Base-by-base conservation (phyloP, 768 basidiomycete species). In the Boletellus sp. region DNA sequence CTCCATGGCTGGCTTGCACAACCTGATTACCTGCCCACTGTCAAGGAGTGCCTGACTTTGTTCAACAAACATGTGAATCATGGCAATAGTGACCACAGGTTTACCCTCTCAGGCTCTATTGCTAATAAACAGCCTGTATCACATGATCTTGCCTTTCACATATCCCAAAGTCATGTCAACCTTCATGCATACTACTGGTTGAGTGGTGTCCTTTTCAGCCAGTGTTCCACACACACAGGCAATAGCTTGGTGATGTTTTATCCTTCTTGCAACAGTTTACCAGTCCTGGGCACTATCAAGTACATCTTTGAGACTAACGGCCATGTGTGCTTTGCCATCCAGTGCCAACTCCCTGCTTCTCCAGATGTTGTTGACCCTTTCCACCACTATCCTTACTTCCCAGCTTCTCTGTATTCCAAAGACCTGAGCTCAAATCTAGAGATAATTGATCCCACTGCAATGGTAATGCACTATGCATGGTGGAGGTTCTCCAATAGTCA, bases 1-100 rank as follows among this genome's bases (percentile, higher is more conserved):
- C 35, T 36, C 61, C 62, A 2, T 75, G 70, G 73, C 72, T 1
- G 4, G 35, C 6, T 36, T 3, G 11, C 35, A 36, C 6, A 17
- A 9, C n/a, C 35, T 5, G 35, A 36, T 36, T 36, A 10, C n/a
- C 17, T 9, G 4, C 35, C 35, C 6, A 8, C 35, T 17, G 19
- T 36, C 35, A 17, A 2, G 13, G 35, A 36, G 9, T 36, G 35
- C 8, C 2, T 13, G 10, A 2, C 11, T 11, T 17, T 36, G 8
- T 17, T 36, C n/a, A 6, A 36, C 16, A 36, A 36, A 36, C 17
- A 36, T 17, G n/a, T 38, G 11, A 48, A 3, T 1, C n/a, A n/a
- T n/a, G n/a, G n/a, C n/a, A n/a, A n/a, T n/a, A n/a, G n/a, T n/a
- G n/a, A n/a, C n/a, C n/a, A n/a, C n/a, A n/a, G n/a, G n/a, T n/a